phyloP scores from a whole-genome alignment of 2,329 filamentous ascomycete genomes.

The Fusarium denticulatum region DNA sequence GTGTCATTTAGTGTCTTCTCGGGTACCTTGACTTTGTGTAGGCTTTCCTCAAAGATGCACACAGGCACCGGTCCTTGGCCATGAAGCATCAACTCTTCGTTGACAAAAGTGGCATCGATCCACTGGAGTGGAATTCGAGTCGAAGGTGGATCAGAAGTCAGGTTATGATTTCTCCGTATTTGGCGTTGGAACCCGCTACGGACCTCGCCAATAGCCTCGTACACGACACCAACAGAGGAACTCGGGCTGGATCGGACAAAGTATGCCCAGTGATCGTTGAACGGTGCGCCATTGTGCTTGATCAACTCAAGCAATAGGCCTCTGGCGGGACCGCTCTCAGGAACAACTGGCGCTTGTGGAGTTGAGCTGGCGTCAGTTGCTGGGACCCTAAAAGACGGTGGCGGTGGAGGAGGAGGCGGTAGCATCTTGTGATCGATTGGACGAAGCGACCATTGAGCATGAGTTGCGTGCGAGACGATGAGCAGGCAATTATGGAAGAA shows the following conservation, averaged over 20 bases:
- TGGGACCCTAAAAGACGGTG: rapidly evolving
- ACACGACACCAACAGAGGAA: rapidly evolving
- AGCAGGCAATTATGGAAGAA: background rate
- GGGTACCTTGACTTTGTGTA: background rate
- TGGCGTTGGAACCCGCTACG: background rate
- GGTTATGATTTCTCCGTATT: background rate
- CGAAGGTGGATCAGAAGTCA: background rate
- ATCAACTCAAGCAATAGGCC: background rate
- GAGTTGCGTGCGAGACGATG: rapidly evolving
- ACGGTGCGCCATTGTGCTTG: background rate
- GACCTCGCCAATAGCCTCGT: background rate
- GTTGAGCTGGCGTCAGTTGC: background rate
- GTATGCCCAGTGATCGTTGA: conserved; percentile 6
- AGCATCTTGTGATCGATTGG: background rate
- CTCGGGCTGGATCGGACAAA: background rate
- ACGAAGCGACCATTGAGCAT: background rate
- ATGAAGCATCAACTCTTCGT: background rate
- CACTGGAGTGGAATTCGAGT: background rate
- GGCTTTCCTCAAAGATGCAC: background rate
- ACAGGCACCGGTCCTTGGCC: rapidly evolving
- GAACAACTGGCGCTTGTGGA: background rate
- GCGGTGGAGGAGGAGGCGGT: background rate
- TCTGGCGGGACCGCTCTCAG: rapidly evolving
- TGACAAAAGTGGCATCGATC: rapidly evolving
- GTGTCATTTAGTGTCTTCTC: background rate